Base-by-base conservation (phyloP, 2,329 filamentous ascomycete species). In the Peltaster fructicola region DNA sequence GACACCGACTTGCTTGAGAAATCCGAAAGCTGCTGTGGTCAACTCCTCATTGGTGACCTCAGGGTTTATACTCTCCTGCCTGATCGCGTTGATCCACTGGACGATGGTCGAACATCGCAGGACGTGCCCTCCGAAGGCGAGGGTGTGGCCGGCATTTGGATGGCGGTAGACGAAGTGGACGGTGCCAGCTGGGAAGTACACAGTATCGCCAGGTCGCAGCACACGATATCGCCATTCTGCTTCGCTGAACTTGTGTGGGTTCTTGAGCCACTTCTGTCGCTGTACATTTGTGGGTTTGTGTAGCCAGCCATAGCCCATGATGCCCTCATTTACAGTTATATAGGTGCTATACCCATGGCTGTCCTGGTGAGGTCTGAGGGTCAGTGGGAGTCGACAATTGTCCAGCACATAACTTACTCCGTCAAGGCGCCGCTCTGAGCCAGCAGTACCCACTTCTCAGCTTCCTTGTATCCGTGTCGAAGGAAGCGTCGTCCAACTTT, bases 1-100 rank as follows among this genome's bases (percentile, higher is more conserved):
- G 24, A 30, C 33, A 28, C 40, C 39, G 14, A 47, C 43, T 9
- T 37, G 26, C 15, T 35, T 32, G 16, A 48, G 34, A 30, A 47
- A 47, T 4, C 35, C 40, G 5, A 36, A 31, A 15, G 41, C 41
- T 11, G 46, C 43, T 20, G 56, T 41, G 28, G 50, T 52, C 27
- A 60, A 31, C 10, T 59, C 56, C 32, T 59, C 40, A 17, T 54
- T 54, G 28, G 58, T 55, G 23, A 59, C 52, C 17, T 53, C 51
- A 31, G 48, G 45, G 20, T 53, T 46, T 10, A 51, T 40, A 1
- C 51, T 50, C 31, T 54, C 51, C 25, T 56, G 51, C 26, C 58
- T 50, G 21, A 60, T 38, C 24, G 53, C 56, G 39, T 54, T 50
- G 8, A 57, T 44, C 48, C 58, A 56, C 25, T 53, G 39, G 7